Evolutionary conservation across 179 eudicot genomes (phyloP).

Genomic region (Drosera spatulata): DNA sequence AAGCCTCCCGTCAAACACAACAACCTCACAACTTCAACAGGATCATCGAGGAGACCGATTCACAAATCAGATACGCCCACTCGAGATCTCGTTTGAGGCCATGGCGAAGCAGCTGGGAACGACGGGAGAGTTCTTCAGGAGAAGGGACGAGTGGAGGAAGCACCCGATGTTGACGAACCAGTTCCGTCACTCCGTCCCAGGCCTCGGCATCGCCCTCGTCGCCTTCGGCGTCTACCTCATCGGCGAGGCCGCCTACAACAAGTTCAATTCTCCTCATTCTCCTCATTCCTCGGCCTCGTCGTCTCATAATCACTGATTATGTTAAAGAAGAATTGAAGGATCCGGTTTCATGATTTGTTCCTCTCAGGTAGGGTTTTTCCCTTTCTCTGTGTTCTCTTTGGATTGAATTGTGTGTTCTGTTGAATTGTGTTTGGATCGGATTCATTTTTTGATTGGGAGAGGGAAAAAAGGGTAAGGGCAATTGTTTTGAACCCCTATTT

Average conservation of each 20-base stretch:
- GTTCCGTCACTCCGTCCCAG: constrained; percentile 80
- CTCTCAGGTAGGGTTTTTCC: neutral
- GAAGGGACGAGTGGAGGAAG: constrained; percentile 95
- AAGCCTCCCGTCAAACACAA: too few species aligned
- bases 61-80: too few species aligned
- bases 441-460: constrained; percentile 14
- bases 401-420: too few species aligned
- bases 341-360: neutral
- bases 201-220: constrained; percentile 68
- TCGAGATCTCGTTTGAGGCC: too few species aligned
- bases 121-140: constrained; percentile 92
- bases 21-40: too few species aligned
- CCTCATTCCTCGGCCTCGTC: constrained; percentile 15
- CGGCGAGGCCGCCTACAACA: constrained; percentile 65
- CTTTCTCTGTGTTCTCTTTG: too few species aligned
- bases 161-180: constrained; percentile 81
- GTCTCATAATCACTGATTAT: constrained; percentile 12
- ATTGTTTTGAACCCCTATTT: too few species aligned
- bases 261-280: constrained; percentile 33
- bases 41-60: too few species aligned
- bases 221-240: constrained; percentile 77
- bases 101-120: constrained; percentile 68
- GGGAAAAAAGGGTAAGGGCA: too few species aligned
- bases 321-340: neutral
- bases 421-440: too few species aligned